Conservation (phyloP, 306 rosid genomes). For the Gastrolobium bilobum region DNA sequence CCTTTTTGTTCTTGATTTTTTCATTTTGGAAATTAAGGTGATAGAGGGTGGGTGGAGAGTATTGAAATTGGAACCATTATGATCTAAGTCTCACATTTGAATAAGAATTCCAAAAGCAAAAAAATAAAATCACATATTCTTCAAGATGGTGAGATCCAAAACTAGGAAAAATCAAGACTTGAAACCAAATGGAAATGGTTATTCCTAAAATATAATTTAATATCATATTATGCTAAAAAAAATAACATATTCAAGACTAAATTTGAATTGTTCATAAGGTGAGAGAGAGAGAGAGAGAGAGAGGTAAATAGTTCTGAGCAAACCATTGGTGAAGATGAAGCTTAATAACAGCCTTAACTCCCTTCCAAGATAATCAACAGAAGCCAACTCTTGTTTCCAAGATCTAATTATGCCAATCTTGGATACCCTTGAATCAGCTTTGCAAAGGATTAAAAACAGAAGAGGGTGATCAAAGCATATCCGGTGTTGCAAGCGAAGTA, state of each 20-base stretch:
- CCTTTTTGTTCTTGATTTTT: neutral
- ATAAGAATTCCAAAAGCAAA: neutral
- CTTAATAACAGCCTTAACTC: slow-evolving; percentile 30
- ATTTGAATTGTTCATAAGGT: slow-evolving; percentile 35
- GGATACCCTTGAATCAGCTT: slow-evolving; percentile 37
- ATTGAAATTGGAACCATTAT: neutral
- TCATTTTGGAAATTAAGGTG: neutral
- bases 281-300: slow-evolving; percentile 27
- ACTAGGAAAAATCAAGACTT: slow-evolving; percentile 39
- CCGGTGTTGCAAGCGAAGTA: slow-evolving; percentile 23
- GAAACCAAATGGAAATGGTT: slow-evolving; percentile 32
- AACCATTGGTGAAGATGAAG: slow-evolving; percentile 49
- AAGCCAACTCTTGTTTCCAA: slow-evolving; percentile 47
- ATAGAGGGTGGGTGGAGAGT: neutral
- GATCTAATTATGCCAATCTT: slow-evolving; percentile 43
- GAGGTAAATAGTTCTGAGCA: slow-evolving; percentile 29
- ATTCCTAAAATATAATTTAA: slow-evolving; percentile 10
- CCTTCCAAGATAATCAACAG: slow-evolving; percentile 39
- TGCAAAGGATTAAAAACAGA: slow-evolving; percentile 39
- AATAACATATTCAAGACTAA: slow-evolving; percentile 9
- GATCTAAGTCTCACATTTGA: slow-evolving; percentile 4
- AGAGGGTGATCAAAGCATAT: slow-evolving; percentile 30
- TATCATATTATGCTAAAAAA: neutral
- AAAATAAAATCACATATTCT: neutral
- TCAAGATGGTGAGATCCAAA: slow-evolving; percentile 36